These are phyloP conservation scores for Aspergillus piperis DNA, from an alignment of 2,329 filamentous ascomycete species.

Conservation along the genomic window DNA sequence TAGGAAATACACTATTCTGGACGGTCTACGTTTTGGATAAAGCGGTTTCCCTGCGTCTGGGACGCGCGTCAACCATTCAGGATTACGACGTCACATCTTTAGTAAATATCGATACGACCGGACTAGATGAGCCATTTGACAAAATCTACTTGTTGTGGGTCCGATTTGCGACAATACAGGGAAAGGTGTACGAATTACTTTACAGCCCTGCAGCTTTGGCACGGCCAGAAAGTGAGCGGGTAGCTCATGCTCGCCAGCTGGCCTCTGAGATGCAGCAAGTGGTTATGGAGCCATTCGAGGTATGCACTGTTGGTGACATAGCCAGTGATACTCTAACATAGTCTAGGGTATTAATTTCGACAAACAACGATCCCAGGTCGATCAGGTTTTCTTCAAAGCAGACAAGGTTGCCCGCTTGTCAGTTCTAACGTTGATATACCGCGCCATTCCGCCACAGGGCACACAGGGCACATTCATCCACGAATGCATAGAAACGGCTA, in stretches of 20 bases:
- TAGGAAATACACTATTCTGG: slow-evolving; percentile 55
- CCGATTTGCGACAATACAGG: slow-evolving; percentile 57
- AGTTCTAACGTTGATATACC: slow-evolving; percentile 43
- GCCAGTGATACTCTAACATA: background rate
- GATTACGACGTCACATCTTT: slow-evolving; percentile 61
- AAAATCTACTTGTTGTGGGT: slow-evolving; percentile 58
- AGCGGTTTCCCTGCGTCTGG: slow-evolving; percentile 59
- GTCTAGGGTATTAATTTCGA: slow-evolving; percentile 16
- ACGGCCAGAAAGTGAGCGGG: slow-evolving; percentile 29
- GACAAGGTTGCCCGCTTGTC: slow-evolving; percentile 40
- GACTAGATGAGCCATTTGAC: slow-evolving; percentile 40
- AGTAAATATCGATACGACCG: slow-evolving; percentile 24
- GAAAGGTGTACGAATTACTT: slow-evolving; percentile 60
- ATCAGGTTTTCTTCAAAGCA: slow-evolving; percentile 32
- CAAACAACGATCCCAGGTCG: slow-evolving; percentile 25
- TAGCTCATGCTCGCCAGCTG: slow-evolving; percentile 30
- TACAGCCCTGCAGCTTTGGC: slow-evolving; percentile 46
- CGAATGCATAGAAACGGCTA: slow-evolving; percentile 41
- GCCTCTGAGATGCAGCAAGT: slow-evolving; percentile 30
- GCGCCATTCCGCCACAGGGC: slow-evolving; percentile 38
- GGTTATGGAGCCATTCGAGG: slow-evolving; percentile 35
- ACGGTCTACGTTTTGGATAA: slow-evolving; percentile 61
- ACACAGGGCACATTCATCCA: slow-evolving; percentile 35
- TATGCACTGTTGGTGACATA: slow-evolving; percentile 9
- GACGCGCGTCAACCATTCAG: slow-evolving; percentile 59